phyloP scores from a whole-genome alignment of 2,329 filamentous ascomycete genomes.

The Fusarium kyushuense region DNA sequence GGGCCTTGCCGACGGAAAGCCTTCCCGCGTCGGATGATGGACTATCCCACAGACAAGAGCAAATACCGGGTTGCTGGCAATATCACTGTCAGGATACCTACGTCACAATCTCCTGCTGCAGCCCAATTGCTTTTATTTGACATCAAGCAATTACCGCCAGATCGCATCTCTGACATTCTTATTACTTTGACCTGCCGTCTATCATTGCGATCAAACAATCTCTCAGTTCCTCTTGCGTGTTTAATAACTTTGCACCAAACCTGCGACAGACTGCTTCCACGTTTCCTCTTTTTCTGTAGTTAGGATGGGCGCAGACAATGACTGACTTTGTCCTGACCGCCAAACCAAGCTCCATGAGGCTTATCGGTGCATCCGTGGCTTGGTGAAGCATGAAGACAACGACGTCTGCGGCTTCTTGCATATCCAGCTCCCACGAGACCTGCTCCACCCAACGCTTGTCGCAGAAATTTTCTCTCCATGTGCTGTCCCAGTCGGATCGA shows the following conservation, averaged over 20 bases:
- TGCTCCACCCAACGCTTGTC: constrained; percentile 64
- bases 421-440: constrained; percentile 71
- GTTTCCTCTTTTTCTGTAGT: constrained; percentile 70
- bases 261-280: constrained; percentile 67
- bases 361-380: constrained; percentile 66
- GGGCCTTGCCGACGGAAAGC: no score
- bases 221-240: constrained; percentile 57
- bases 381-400: constrained; percentile 69
- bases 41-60: not conserved
- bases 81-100: not conserved
- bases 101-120: not conserved
- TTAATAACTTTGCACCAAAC: constrained; percentile 59
- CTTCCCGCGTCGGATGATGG: not conserved
- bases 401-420: constrained; percentile 64
- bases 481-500: constrained; percentile 67
- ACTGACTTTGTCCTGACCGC: constrained; percentile 61
- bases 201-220: constrained; percentile 48
- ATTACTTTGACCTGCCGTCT: not conserved
- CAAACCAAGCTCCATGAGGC: constrained; percentile 71
- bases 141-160: not conserved
- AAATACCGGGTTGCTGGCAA: not conserved
- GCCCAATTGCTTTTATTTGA: not conserved
- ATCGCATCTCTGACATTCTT: not conserved
- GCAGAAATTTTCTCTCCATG: constrained; percentile 63
- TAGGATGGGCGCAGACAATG: constrained; percentile 65